Base-by-base conservation (phyloP, 305 asterid species). In the Plantago coronopus region DNA sequence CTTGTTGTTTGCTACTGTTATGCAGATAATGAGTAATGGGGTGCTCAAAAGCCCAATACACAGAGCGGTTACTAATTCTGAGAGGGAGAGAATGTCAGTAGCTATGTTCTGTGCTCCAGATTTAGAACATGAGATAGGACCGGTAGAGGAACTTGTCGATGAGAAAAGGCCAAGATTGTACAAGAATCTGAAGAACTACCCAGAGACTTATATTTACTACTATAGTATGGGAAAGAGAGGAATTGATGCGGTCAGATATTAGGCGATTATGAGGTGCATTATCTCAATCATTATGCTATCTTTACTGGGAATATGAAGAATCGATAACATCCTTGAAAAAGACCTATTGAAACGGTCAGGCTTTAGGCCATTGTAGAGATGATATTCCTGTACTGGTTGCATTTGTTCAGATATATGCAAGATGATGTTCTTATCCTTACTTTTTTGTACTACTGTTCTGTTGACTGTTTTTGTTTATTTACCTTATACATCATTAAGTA, bases 1-100 rank as follows among this genome's bases (percentile, higher is more conserved):
- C 38, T 31, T 31, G 38, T 31, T 31, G 5, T 7, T 27, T 31
- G 38, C 17, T 50, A 17, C 57, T 14, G 1, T 44, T 70, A 42
- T 17, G 75, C 81, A 87, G 95, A 78, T 88, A 65, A 68, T 82
- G 81, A 86, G 88, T 74, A 88, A 88, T 48, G 94, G 96, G 18
- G 62, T 80, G 17, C 73, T 71, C 70, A 82, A 72, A 77, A 83
- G 95, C 75, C 84, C 85, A 0, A 57, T 88, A 71, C 96, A 88
- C 70, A 83, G 82, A 71, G 96, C 75, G 15, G 75, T 84, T 62
- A 73, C 83, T 7, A 78, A 79, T 72, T 63, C 74, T 7, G 71
- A 65, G 25, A 74, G 53, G 61, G 89, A 82, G 60, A 84, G 94
- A 69, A 70, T 67, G 23, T 73, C 79, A 15, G 48, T 89, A 69